A percentile compares a stretch with the other conserved stretches of the same genome.
phyloP scores from a whole-genome alignment of 1,284 basidiomycete genomes.

The Cryptococcus sp. region DNA sequence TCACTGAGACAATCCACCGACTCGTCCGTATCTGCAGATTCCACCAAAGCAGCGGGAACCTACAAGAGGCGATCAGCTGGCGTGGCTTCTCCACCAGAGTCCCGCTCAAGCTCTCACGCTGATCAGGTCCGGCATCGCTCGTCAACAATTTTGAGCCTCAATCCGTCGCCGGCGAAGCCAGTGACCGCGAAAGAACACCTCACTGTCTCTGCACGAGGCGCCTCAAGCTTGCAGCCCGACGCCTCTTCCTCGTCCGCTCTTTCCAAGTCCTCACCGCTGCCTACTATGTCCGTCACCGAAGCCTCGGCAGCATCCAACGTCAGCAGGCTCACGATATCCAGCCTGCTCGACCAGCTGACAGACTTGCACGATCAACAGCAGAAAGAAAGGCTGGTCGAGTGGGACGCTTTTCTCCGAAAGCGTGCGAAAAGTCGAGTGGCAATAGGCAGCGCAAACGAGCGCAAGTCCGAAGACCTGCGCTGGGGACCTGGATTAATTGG shows the following conservation, averaged over 20 bases:
- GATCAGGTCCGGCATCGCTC: constrained; percentile 31
- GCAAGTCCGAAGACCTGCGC: constrained; percentile 61
- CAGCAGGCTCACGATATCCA: constrained; percentile 68
- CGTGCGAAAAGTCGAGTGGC: constrained; percentile 43
- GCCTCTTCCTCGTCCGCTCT: constrained; percentile 7
- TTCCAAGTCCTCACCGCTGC: constrained; percentile 17
- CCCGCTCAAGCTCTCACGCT: constrained; percentile 16
- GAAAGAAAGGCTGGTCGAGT: constrained; percentile 69
- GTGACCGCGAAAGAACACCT: constrained; percentile 46
- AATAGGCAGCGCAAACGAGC: constrained; percentile 42
- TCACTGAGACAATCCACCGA: constrained; percentile 22
- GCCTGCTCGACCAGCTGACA: constrained; percentile 75
- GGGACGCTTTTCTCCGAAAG: constrained; percentile 79
- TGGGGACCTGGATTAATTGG: constrained; percentile 80
- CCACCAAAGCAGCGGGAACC: not conserved
- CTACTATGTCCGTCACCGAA: constrained; percentile 16
- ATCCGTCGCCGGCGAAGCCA: constrained; percentile 52
- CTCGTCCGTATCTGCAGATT: constrained; percentile 9
- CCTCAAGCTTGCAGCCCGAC: constrained; percentile 27
- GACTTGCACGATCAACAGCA: constrained; percentile 85
- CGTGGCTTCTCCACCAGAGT: constrained; percentile 4
- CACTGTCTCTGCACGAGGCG: constrained; percentile 46
- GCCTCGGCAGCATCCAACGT: constrained; percentile 7
- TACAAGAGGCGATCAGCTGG: constrained; percentile 3
- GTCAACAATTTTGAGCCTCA: constrained; percentile 32